phyloP scores from a whole-genome alignment of 2,329 filamentous ascomycete genomes.

The Pezicula radicicola region DNA sequence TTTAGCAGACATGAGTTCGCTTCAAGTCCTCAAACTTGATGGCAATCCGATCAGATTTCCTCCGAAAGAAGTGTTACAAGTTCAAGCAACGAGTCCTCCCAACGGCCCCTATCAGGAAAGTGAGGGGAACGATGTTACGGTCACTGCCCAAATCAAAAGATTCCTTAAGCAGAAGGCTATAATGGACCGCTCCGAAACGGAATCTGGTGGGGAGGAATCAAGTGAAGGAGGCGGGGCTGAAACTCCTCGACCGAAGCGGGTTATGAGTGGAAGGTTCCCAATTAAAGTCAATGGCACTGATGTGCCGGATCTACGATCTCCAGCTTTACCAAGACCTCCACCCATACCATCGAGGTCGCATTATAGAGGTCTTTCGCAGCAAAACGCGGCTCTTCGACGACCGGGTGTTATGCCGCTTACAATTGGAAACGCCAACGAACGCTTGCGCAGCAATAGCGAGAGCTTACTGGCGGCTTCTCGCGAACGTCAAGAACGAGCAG shows the following conservation, averaged over 20 bases:
- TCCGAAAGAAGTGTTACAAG: slow-evolving; percentile 64
- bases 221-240: slow-evolving; percentile 69
- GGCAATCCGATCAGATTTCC: slow-evolving; percentile 85
- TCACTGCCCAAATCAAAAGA: slow-evolving; percentile 60
- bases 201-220: slow-evolving; percentile 56
- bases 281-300: slow-evolving; percentile 74
- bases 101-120: slow-evolving; percentile 53
- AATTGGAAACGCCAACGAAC: slow-evolving; percentile 67
- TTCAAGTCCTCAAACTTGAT: slow-evolving; percentile 86
- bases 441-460: slow-evolving; percentile 64
- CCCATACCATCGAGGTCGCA: slow-evolving; percentile 80
- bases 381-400: slow-evolving; percentile 59
- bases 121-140: slow-evolving; percentile 59
- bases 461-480: slow-evolving; percentile 48
- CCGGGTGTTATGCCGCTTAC: slow-evolving; percentile 71
- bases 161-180: slow-evolving; percentile 49
- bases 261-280: slow-evolving; percentile 62
- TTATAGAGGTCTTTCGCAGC: slow-evolving; percentile 70
- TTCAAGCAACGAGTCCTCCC: slow-evolving; percentile 51
- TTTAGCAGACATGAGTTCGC: slow-evolving; percentile 82
- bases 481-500: slow-evolving; percentile 41
- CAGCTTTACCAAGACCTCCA: slow-evolving; percentile 63
- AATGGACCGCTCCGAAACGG: slow-evolving; percentile 49
- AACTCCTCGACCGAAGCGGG: slow-evolving; percentile 69
- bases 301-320: slow-evolving; percentile 64